Conservation (phyloP, 169 alveolate species). For the Eimeria necatrix region DNA sequence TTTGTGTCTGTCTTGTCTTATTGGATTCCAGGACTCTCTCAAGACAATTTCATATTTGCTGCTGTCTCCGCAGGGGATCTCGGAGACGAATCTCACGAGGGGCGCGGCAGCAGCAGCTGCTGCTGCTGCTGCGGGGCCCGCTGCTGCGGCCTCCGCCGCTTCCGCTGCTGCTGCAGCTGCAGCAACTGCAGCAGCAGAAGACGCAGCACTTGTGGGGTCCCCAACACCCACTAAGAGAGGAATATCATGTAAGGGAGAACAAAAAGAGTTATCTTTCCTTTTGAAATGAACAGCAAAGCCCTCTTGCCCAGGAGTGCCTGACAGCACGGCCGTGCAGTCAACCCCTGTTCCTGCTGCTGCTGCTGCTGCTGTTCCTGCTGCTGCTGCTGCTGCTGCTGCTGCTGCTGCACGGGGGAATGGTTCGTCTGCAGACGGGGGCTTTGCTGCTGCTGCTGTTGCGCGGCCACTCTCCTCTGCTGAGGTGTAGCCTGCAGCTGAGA, state of each 20-base stretch:
- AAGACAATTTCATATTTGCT: slow-evolving; percentile 82
- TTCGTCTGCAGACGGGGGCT: not conserved
- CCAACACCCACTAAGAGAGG: not conserved
- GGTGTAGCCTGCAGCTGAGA: not conserved
- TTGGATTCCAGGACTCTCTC: slow-evolving; percentile 81
- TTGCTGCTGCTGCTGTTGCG: not conserved
- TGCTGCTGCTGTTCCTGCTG: not conserved
- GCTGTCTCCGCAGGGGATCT: slow-evolving; percentile 77
- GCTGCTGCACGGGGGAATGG: not conserved
- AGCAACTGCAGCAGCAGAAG: not conserved
- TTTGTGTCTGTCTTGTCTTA: slow-evolving; percentile 80
- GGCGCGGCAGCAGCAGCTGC: not conserved
- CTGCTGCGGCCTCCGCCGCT: not conserved
- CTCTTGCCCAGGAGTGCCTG: not conserved
- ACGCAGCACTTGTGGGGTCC: not conserved
- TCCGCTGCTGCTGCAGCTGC: not conserved
- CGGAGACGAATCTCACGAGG: slow-evolving; percentile 48
- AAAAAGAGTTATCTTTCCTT: not conserved
- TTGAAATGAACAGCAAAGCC: not conserved
- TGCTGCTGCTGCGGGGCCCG: not conserved
- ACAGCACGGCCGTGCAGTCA: not conserved
- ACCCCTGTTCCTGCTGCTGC: not conserved
- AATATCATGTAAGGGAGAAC: not conserved
- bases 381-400: not conserved
- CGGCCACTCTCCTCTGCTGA: no score